phyloP scores from a whole-genome alignment of 139 green algal genomes.

The Choricystis sp. region DNA sequence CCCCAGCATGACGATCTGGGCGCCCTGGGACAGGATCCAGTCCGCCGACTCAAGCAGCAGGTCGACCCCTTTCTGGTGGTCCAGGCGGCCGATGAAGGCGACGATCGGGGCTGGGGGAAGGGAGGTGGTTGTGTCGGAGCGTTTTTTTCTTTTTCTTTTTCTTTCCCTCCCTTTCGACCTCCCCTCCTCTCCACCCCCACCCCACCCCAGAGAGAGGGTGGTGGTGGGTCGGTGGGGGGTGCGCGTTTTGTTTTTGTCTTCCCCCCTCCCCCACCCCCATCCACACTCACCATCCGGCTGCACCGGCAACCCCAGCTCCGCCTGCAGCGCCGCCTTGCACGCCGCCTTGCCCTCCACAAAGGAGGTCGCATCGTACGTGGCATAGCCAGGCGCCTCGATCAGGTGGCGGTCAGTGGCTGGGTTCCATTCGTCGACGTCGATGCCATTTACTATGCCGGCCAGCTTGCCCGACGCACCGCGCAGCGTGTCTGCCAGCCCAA shows the following conservation, averaged over 20 bases:
- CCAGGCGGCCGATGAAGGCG: constrained; percentile 82
- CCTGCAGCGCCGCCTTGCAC: constrained; percentile 77
- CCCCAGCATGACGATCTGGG: constrained; percentile 92
- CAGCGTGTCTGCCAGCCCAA: constrained; percentile 76
- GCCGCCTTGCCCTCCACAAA: constrained; percentile 42
- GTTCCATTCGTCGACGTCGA: constrained; percentile 75
- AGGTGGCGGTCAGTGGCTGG: constrained; percentile 48
- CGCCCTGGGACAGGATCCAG: constrained; percentile 62
- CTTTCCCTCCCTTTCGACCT: no score
- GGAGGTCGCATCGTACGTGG: neutral
- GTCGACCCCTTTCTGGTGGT: constrained; percentile 98
- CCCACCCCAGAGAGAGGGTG: no score
- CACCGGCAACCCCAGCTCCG: constrained; percentile 29
- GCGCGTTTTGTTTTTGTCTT: no score
- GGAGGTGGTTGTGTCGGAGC: no score
- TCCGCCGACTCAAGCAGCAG: constrained; percentile 78
- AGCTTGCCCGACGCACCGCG: constrained; percentile 50
- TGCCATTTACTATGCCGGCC: constrained; percentile 79
- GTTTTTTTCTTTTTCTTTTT: no score
- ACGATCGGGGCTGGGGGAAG: constrained; percentile 61
- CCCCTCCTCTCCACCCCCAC: no score
- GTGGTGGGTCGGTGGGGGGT: no score
- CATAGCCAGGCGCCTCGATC: constrained; percentile 4
- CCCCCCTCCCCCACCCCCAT: no score
- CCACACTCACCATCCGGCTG: no score